phyloP scores from a whole-genome alignment of 176 grass and related monocot species.

The Musa troglodytarum region DNA sequence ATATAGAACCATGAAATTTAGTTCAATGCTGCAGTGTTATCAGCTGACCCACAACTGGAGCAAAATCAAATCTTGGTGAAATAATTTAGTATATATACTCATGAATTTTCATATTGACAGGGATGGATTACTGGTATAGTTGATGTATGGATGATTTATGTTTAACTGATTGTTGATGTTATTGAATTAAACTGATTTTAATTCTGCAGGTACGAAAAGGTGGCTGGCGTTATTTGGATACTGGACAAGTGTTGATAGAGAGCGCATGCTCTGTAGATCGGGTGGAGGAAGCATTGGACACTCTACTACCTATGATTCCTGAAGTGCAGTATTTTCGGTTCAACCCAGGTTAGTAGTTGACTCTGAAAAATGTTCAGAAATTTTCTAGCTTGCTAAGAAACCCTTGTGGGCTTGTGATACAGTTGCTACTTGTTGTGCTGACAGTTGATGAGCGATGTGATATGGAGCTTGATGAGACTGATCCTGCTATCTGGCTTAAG shows the following conservation, averaged over 20 bases:
- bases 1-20: background rate
- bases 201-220: constrained; percentile 69
- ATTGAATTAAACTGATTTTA: background rate
- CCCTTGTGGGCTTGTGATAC: background rate
- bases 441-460: constrained; percentile 95
- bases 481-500: constrained; percentile 85
- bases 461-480: constrained; percentile 98
- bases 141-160: background rate
- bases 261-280: constrained; percentile 91
- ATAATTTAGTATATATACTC: background rate
- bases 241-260: constrained; percentile 96
- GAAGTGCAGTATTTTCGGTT: constrained; percentile 97
- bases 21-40: background rate
- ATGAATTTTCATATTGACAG: background rate
- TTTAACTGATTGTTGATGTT: background rate
- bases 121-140: background rate
- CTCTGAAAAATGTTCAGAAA: constrained; percentile 3
- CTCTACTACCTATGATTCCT: constrained; percentile 88
- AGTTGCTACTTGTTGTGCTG: constrained; percentile 9
- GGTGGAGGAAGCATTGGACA: constrained; percentile 92
- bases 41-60: no score
- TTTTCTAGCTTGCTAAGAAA: constrained; percentile 8
- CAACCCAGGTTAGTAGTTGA: constrained; percentile 65
- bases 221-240: constrained; percentile 97
- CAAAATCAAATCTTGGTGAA: no score